Conservation (phyloP, 2,329 filamentous ascomycete genomes). For the Sphaerostilbella broomeana region DNA sequence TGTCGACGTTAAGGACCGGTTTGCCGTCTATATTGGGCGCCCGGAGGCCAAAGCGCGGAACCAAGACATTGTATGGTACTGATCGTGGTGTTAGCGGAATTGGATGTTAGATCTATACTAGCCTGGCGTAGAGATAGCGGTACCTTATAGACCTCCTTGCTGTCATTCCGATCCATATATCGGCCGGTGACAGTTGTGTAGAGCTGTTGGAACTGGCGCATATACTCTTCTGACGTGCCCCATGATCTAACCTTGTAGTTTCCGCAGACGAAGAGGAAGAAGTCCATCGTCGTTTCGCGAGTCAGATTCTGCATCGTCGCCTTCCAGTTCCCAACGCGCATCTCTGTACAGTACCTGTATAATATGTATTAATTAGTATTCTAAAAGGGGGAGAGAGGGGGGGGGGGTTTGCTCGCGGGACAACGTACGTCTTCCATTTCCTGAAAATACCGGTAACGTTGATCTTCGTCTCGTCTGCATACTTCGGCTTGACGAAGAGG, state of each 20-base stretch:
- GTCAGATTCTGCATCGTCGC: constrained; percentile 15
- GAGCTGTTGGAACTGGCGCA: constrained; percentile 22
- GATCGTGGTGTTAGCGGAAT: constrained; percentile 8
- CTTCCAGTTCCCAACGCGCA: constrained; percentile 17
- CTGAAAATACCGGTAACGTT: constrained; percentile 19
- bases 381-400: background rate
- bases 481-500: constrained; percentile 18
- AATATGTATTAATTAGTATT: constrained; percentile 7
- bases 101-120: background rate
- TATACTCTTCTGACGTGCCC: constrained; percentile 20
- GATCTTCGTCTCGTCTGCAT: constrained; percentile 18
- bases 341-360: constrained; percentile 18
- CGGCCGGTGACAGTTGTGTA: constrained; percentile 19
- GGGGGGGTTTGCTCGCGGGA: too few relatives aligned
- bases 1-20: constrained; percentile 19
- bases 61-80: constrained; percentile 20
- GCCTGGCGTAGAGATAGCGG: constrained; percentile 1
- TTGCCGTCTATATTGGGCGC: constrained; percentile 21
- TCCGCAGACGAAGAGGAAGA: constrained; percentile 21
- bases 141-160: constrained; percentile 23
- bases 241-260: constrained; percentile 20
- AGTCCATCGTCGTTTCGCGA: constrained; percentile 19
- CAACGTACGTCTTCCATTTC: constrained; percentile 19
- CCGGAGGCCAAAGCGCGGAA: constrained; percentile 19
- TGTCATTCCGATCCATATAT: constrained; percentile 21